Conservation (phyloP, 192 early-diverging fungal genomes). For the Coemansia sp. region DNA sequence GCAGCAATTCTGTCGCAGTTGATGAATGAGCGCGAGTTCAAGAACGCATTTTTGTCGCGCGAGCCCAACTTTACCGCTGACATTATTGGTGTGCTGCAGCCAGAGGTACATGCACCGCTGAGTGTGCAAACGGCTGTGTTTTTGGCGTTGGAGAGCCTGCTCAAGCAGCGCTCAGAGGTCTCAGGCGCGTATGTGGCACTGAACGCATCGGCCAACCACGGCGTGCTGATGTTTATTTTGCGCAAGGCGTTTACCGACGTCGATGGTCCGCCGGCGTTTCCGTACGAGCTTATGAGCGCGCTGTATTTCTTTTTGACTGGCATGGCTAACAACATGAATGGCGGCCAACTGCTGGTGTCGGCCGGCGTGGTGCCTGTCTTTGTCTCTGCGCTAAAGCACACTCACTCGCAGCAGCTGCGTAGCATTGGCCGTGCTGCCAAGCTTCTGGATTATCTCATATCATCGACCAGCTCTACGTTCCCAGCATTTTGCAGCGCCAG, state of each 20-base stretch:
- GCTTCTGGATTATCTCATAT: conserved; percentile 82
- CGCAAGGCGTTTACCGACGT: conserved; percentile 66
- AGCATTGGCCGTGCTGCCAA: conserved; percentile 70
- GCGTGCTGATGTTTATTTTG: conserved; percentile 79
- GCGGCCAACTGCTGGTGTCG: conserved; percentile 86
- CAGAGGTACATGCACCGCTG: conserved; percentile 65
- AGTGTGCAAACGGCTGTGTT: conserved; percentile 78
- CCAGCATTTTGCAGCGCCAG: conserved; percentile 77
- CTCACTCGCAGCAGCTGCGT: conserved; percentile 57
- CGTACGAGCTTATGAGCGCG: conserved; percentile 78
- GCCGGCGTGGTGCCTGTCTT: conserved; percentile 87
- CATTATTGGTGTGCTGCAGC: conserved; percentile 74
- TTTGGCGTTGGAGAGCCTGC: conserved; percentile 80
- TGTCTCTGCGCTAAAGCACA: conserved; percentile 69
- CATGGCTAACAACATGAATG: conserved; percentile 75
- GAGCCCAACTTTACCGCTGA: conserved; percentile 84
- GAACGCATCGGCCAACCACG: conserved; percentile 92
- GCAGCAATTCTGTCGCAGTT: conserved; percentile 73
- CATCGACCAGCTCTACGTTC: conserved; percentile 70
- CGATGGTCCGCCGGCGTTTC: conserved; percentile 37
- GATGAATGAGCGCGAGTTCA: conserved; percentile 52
- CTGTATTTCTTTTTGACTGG: conserved; percentile 76
- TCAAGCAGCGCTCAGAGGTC: conserved; percentile 72
- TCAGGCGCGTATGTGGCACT: conserved; percentile 81
- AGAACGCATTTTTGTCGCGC: conserved; percentile 78